Conservation (phyloP, 177 flowering plant species). For the Telopea speciosissima region DNA sequence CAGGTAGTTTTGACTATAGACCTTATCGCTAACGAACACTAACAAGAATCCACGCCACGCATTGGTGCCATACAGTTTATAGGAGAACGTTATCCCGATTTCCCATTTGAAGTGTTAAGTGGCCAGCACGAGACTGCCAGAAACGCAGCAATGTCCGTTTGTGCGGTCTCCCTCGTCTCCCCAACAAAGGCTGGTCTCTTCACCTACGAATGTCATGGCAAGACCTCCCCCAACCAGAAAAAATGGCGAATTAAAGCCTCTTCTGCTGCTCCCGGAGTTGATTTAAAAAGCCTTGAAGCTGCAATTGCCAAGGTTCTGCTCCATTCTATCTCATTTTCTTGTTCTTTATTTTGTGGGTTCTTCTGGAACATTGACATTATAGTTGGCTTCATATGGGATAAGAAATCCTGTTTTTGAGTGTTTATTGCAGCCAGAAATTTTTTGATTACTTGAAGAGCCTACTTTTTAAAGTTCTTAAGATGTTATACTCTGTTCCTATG, state of each 20-base stretch:
- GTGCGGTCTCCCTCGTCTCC: conserved; percentile 14
- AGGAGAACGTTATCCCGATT: too few species aligned
- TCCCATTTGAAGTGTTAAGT: too few species aligned
- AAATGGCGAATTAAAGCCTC: conserved; percentile 42
- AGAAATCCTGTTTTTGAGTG: background rate
- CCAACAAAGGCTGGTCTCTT: conserved; percentile 9
- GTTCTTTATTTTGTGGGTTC: background rate
- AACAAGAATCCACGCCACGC: too few species aligned
- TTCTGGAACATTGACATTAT: background rate
- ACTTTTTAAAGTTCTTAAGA: background rate
- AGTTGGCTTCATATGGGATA: background rate
- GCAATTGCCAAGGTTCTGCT: conserved; percentile 59
- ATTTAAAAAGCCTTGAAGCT: conserved; percentile 54
- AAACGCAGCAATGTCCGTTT: conserved; percentile 15
- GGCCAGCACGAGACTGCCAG: background rate
- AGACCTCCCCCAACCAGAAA: conserved; percentile 9
- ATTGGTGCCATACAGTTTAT: too few species aligned
- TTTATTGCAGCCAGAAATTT: background rate
- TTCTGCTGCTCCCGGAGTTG: conserved; percentile 58
- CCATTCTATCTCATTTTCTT: background rate
- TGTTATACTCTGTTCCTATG: background rate
- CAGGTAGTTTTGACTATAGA: too few species aligned
- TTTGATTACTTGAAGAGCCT: background rate
- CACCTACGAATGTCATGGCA: conserved; percentile 1
- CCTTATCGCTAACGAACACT: too few species aligned